phyloP scores from a whole-genome alignment of 768 basidiomycete genomes.

The Mycena polygramma region DNA sequence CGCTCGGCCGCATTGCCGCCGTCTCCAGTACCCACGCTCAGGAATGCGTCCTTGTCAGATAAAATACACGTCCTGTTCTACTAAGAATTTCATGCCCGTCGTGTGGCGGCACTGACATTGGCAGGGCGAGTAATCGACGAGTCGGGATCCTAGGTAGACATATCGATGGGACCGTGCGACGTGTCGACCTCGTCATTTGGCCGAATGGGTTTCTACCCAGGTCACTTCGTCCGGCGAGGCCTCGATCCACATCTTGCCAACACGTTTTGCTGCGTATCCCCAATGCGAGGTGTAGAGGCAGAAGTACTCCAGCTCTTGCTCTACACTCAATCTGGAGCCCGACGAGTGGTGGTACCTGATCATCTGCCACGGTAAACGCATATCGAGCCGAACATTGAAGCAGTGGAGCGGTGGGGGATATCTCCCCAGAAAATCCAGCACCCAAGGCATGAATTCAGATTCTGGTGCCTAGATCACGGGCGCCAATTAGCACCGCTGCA shows the following conservation, averaged over 20 bases:
- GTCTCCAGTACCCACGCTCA: neutral
- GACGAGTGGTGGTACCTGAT: neutral
- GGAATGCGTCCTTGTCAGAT: constrained; percentile 14
- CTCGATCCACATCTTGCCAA: constrained; percentile 1
- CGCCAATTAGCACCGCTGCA: neutral
- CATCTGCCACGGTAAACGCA: neutral
- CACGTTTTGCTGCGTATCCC: neutral
- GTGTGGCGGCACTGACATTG: constrained; percentile 23
- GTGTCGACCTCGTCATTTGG: neutral
- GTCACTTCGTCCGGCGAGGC: neutral
- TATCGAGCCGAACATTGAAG: constrained; percentile 5
- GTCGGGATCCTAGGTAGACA: neutral
- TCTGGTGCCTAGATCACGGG: neutral
- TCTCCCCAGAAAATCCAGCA: neutral
- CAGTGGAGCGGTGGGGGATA: constrained; percentile 1
- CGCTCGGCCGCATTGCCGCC: constrained; percentile 24
- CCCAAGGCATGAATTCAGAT: neutral
- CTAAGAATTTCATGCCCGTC: constrained; percentile 16
- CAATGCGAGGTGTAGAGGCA: too few relatives aligned
- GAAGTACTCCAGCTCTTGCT: constrained; percentile 14
- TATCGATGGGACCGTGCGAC: too few relatives aligned
- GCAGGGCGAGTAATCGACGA: constrained; percentile 11
- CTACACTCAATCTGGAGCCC: neutral
- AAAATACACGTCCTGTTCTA: constrained; percentile 24
- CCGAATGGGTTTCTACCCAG: constrained; percentile 16